These are phyloP conservation scores for Graphium sp. DNA, from an alignment of 2,329 filamentous ascomycete species.

Conservation along the genomic window DNA sequence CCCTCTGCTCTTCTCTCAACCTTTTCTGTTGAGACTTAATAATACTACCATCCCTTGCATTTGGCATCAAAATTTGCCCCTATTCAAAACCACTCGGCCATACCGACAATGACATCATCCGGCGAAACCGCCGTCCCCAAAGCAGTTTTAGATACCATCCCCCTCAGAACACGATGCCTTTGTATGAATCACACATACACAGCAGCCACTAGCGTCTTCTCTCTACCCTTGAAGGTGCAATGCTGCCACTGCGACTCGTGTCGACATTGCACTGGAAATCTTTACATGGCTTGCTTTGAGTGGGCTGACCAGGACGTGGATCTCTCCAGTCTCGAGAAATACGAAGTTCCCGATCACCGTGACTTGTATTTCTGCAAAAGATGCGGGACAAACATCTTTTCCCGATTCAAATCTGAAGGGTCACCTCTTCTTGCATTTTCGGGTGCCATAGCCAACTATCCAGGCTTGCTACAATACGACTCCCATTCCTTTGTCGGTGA, in stretches of 20 bases:
- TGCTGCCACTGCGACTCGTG: slow-evolving; percentile 34
- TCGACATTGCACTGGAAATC: slow-evolving; percentile 22
- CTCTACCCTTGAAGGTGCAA: slow-evolving; percentile 21
- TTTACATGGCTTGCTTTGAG: slow-evolving; percentile 16
- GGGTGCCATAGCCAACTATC: slow-evolving; percentile 17
- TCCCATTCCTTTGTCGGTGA: slow-evolving; percentile 28
- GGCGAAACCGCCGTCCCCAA: too few relatives aligned
- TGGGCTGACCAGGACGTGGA: slow-evolving; percentile 19
- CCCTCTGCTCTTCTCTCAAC: too few relatives aligned
- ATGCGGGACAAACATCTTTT: slow-evolving; percentile 27
- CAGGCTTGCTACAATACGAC: slow-evolving; percentile 13
- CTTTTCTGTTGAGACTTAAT: too few relatives aligned
- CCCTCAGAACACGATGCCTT: too few relatives aligned
- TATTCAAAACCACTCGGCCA: too few relatives aligned
- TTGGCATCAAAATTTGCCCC: too few relatives aligned
- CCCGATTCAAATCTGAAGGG: slow-evolving; percentile 6
- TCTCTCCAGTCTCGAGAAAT: slow-evolving; percentile 14
- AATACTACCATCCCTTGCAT: too few relatives aligned
- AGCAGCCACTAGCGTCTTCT: slow-evolving; percentile 12
- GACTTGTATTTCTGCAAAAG: slow-evolving; percentile 21
- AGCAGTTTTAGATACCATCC: too few relatives aligned
- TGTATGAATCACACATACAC: slow-evolving; percentile 24
- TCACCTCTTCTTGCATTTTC: slow-evolving; percentile 17
- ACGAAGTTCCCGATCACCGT: slow-evolving; percentile 16
- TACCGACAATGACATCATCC: too few relatives aligned